Evolutionary conservation across 228 moss, liverwort and hornwort genomes (phyloP), one percentile per base, ranked within the genome.

Genomic region (Sphagnum magellanicum): DNA sequence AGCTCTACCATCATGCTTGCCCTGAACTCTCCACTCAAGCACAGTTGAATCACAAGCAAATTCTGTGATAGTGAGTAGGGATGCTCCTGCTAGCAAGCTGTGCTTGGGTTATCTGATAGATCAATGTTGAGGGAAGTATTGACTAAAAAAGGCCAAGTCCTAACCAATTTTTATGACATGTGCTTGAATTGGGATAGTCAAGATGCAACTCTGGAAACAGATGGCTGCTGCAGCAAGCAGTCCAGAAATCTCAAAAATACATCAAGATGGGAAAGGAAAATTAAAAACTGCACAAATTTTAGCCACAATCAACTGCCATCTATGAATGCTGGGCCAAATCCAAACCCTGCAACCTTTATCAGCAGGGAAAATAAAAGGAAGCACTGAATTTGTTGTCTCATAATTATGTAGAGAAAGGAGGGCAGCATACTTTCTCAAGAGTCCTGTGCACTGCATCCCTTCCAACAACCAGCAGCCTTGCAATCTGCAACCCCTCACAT

Each of bases 401-500:
- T 9, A 66, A 66, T 50, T 8, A 66, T 50, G 7, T 51, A 46
- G 49, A 16, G 10, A 66, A 65, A 46, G 5, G 47, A 59, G 3
- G 66, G 69, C 17, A 66, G 50, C 11, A 63, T 58, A 87, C 83
- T 84, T 83, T 90, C 67, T 86, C 88, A 64, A 92, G 79, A 67
- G 88, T 81, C 48, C 86, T 63, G 59, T 90, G 86, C 0, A 93
- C 84, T 0, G 90, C 90, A 52, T 90, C 92, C 68, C 84, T 83
- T 68, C 88, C 90, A 55, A 88, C 88, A 14, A 90, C 81, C 17
- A 92, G 76, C 72, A 77, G 72, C 73, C 77, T 86, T 49, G 90
- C 80, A 64, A 90, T 75, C 88, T 89, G 79, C 81, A 69, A 9
- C 48, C 75, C 62, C 68, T 32, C 32, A 15, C 11, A 60, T 48